phyloP scores from a whole-genome alignment of 257 asterid species.

The Prunella vulgaris region DNA sequence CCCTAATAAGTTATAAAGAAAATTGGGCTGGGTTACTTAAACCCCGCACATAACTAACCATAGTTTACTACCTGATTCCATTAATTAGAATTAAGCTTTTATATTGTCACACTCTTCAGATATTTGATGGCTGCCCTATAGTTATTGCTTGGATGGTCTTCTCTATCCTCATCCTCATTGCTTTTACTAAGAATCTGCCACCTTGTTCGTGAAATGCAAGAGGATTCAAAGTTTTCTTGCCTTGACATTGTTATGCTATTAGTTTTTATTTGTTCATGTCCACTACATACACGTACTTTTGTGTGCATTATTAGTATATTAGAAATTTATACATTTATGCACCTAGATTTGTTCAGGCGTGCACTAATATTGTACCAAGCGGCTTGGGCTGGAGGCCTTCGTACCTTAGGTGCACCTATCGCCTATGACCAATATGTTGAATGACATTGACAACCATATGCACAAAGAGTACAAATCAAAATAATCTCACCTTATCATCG shows the following conservation, averaged over 20 bases:
- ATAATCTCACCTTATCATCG: slow-evolving; percentile 69
- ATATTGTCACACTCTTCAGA: no score
- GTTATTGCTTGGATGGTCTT: no score
- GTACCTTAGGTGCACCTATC: not conserved
- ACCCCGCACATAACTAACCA: no score
- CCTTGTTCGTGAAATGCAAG: no score
- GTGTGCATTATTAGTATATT: not conserved
- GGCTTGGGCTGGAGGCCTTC: not conserved
- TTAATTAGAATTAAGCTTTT: no score
- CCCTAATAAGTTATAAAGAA: no score
- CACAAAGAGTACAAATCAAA: not conserved
- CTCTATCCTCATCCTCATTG: no score
- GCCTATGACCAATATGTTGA: not conserved
- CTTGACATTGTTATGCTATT: not conserved
- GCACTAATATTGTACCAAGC: not conserved
- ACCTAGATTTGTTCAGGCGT: not conserved
- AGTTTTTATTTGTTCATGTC: not conserved
- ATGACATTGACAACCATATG: slow-evolving; percentile 4
- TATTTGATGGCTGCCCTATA: no score
- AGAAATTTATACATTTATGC: not conserved
- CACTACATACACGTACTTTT: not conserved
- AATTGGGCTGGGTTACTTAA: no score
- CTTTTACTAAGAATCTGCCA: no score
- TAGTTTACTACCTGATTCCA: no score
- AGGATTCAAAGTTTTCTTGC: no score